A percentile compares a stretch with the other conserved stretches of the same genome.
These are phyloP conservation scores for Komagataella ulmi DNA, from an alignment of 805 yeast species.

Conservation along the genomic window DNA sequence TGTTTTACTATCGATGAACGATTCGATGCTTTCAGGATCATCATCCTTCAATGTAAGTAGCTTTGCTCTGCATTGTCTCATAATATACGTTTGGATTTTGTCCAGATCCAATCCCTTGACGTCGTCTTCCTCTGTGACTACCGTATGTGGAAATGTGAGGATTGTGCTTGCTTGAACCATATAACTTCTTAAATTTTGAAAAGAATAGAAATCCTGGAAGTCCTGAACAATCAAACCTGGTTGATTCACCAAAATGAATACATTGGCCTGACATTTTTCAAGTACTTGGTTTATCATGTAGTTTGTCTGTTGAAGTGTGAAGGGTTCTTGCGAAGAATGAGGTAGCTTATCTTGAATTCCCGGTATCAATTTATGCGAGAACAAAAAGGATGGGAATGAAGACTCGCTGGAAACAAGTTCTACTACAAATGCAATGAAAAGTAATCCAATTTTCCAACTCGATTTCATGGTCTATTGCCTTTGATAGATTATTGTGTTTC, in stretches of 20 bases:
- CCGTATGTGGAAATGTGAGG: slow-evolving; percentile 40
- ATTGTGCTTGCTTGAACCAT: slow-evolving; percentile 46
- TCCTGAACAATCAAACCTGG: slow-evolving; percentile 39
- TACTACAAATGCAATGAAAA: background rate
- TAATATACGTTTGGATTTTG: slow-evolving; percentile 25
- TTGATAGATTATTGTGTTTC: too few species aligned
- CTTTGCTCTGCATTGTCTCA: slow-evolving; percentile 39
- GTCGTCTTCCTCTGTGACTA: slow-evolving; percentile 9
- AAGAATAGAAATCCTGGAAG: slow-evolving; percentile 24
- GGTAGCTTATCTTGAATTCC: slow-evolving; percentile 14
- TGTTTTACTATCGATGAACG: slow-evolving; percentile 48
- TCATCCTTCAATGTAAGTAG: slow-evolving; percentile 23
- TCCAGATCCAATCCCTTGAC: slow-evolving; percentile 25
- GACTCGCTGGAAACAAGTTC: background rate
- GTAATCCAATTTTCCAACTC: background rate
- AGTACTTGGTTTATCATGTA: slow-evolving; percentile 9
- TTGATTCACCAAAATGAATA: slow-evolving; percentile 39
- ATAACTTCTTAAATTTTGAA: slow-evolving; percentile 37
- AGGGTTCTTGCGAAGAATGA: slow-evolving; percentile 18
- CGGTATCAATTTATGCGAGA: slow-evolving; percentile 14
- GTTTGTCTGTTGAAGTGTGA: slow-evolving; percentile 11
- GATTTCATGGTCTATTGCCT: background rate
- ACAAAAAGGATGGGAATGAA: slow-evolving; percentile 13
- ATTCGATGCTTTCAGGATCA: slow-evolving; percentile 29
- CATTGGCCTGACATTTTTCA: slow-evolving; percentile 36